A percentile compares a stretch with the other conserved stretches of the same genome.
Evolutionary conservation across 1,139 yeast genomes (phyloP).

Genomic region (Saccharomycopsis hybrid): DNA sequence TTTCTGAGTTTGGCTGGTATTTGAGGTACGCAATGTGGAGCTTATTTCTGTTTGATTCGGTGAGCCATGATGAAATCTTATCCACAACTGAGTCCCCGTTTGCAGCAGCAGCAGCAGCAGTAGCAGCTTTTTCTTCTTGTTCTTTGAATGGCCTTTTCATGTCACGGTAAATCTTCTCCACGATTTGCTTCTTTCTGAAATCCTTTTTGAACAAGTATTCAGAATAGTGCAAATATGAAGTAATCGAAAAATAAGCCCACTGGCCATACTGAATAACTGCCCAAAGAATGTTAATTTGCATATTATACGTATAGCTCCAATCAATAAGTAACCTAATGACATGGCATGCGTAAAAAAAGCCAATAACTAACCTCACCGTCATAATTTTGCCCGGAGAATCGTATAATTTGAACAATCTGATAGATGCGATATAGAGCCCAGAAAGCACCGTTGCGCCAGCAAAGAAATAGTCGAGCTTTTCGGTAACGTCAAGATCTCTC

Average conservation of each 20-base stretch:
- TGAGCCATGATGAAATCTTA: background rate
- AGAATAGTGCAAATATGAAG: slow-evolving; percentile 22
- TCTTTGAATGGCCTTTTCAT: background rate
- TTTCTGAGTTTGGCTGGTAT: slow-evolving; percentile 20
- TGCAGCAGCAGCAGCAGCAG: background rate
- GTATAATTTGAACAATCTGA: slow-evolving; percentile 55
- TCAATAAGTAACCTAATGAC: slow-evolving; percentile 58
- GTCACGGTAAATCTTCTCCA: slow-evolving; percentile 19
- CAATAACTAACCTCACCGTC: slow-evolving; percentile 29
- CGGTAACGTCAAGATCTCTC: slow-evolving; percentile 76
- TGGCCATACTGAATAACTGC: slow-evolving; percentile 68
- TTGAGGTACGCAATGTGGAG: slow-evolving; percentile 12
- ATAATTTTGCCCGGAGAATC: slow-evolving; percentile 26
- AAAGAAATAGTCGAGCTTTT: slow-evolving; percentile 81
- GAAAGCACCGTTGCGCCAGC: slow-evolving; percentile 84
- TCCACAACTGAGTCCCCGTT: too few species aligned
- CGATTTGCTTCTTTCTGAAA: slow-evolving; percentile 14
- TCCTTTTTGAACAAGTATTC: slow-evolving; percentile 16
- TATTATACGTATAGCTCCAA: slow-evolving; percentile 92
- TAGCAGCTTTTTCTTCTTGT: background rate
- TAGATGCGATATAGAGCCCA: slow-evolving; percentile 64
- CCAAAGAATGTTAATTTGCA: slow-evolving; percentile 78
- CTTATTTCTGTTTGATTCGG: background rate
- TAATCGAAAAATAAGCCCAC: slow-evolving; percentile 36
- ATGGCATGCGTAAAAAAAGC: slow-evolving; percentile 55